phyloP scores from a whole-genome alignment of 2,329 filamentous ascomycete species.

The Grosmannia clavigera region DNA sequence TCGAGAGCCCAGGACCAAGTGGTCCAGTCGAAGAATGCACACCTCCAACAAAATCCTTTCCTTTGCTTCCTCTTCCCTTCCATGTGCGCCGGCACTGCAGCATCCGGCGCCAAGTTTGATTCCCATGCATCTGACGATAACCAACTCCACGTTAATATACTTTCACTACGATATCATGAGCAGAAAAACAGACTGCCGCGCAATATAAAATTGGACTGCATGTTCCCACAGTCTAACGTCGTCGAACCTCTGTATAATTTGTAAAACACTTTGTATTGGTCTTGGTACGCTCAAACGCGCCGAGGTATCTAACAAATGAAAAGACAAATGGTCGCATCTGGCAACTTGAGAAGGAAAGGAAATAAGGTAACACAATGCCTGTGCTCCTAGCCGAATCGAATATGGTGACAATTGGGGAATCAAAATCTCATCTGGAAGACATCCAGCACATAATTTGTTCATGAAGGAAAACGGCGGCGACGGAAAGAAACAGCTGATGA shows the following conservation, averaged over 20 bases:
- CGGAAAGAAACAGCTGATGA: background rate
- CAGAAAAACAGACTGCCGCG: background rate
- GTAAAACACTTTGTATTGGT: background rate
- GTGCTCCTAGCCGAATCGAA: background rate
- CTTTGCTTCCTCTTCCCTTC: background rate
- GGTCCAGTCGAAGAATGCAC: too few relatives aligned
- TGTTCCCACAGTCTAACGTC: too few relatives aligned
- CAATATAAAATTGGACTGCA: background rate
- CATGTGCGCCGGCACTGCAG: background rate
- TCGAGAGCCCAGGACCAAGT: too few relatives aligned
- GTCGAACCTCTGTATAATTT: too few relatives aligned
- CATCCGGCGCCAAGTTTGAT: background rate
- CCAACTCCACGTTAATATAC: background rate
- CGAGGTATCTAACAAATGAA: slow-evolving; percentile 2
- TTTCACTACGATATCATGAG: background rate
- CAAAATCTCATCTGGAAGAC: slow-evolving; percentile 9
- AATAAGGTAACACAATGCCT: background rate
- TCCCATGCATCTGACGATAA: background rate
- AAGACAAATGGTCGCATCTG: background rate
- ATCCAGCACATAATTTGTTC: slow-evolving; percentile 6
- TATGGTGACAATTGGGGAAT: slow-evolving; percentile 7
- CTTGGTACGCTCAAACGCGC: background rate
- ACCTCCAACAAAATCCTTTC: background rate
- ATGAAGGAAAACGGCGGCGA: background rate
- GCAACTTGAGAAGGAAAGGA: background rate